A percentile compares a stretch with the other conserved stretches of the same genome.
Evolutionary conservation across 1,284 basidiomycete species (phyloP).

Genomic region (Thecaphora frezii): DNA sequence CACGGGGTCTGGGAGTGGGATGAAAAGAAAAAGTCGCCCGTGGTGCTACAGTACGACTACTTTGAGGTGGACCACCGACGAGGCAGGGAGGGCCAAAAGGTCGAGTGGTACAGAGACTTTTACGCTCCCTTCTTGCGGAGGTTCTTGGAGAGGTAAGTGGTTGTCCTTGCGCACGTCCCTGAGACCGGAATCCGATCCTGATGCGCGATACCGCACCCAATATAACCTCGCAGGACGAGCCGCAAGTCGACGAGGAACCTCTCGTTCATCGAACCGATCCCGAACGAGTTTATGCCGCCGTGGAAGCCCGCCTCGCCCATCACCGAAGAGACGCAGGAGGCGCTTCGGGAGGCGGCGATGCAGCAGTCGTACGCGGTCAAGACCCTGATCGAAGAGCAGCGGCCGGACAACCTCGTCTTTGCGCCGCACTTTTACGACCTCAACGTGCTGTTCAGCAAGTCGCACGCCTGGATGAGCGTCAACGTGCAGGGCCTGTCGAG

Average conservation of each 20-base stretch:
- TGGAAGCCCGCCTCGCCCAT: constrained; percentile 24
- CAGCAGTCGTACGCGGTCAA: constrained; percentile 28
- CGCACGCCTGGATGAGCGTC: constrained; percentile 43
- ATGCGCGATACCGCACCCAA: too few species aligned
- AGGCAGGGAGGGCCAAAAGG: constrained; percentile 21
- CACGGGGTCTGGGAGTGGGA: constrained; percentile 95
- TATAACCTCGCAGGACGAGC: constrained; percentile 6
- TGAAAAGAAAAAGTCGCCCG: constrained; percentile 68
- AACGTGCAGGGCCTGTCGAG: constrained; percentile 55
- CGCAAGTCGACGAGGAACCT: constrained; percentile 1
- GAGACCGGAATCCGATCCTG: too few species aligned
- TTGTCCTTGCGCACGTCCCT: too few species aligned
- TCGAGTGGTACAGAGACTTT: constrained; percentile 57
- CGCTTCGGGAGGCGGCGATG: constrained; percentile 20
- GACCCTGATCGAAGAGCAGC: constrained; percentile 30
- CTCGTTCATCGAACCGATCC: constrained; percentile 53
- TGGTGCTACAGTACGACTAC: constrained; percentile 82
- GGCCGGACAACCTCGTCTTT: constrained; percentile 42
- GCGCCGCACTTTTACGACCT: constrained; percentile 58
- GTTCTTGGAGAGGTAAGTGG: constrained; percentile 14
- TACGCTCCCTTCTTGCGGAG: constrained; percentile 47
- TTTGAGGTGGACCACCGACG: constrained; percentile 66
- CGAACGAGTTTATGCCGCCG: constrained; percentile 56
- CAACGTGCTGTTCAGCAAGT: constrained; percentile 55
- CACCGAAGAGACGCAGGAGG: background rate